Evolutionary conservation across 2,329 filamentous ascomycete genomes (phyloP), one percentile per base, ranked within the genome.

Genomic region (Fusarium sp.): DNA sequence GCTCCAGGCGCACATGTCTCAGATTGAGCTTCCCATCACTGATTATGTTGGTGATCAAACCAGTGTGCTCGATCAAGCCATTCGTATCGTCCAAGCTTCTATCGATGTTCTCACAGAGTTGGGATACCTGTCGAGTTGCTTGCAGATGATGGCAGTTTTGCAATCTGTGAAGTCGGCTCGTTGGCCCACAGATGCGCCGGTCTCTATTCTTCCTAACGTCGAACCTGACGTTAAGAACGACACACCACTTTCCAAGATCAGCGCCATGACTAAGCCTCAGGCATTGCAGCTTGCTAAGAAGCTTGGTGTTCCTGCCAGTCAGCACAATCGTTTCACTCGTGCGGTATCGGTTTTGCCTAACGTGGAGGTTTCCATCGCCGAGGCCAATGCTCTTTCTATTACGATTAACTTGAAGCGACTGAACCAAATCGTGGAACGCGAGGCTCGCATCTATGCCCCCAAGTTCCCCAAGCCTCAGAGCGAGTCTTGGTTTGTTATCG

Each of bases 31-130:
- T 5, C 97, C 97, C 5, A 98, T 99, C 61, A 91, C 93, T 1
- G 96, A 99, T 85, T 99, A 99, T 77, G 94, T 99, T 4, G 96
- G 96, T 74, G 96, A 99, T 80, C 93, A 97, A 80, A 91, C 88
- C 13, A 90, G 88, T 55, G 96, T 99, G 5, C 86, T 99, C 2
- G 96, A 99, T 79, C 96, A 99, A 79, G 93, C 93, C 8, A 96
- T 99, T 63, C 96, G 96, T 88, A 96, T 99, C 78, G 90, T 98
- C 34, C 96, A 99, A 80, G 97, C 96, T 2, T 92, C 91, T 8
- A 95, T 99, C 74, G 97, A 99, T 78, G 92, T 98, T 12, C 87
- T 98, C 62, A 93, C 95, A 1, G 97, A 99, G 79, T 81, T 97
- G n/a, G 93, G 93, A 13, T 90, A 92, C 76, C 82, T 94, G 7